Evolutionary conservation across 208 protist genomes (phyloP), one percentile per base, ranked within the genome.

Genomic region (Naegleria lovaniensis): DNA sequence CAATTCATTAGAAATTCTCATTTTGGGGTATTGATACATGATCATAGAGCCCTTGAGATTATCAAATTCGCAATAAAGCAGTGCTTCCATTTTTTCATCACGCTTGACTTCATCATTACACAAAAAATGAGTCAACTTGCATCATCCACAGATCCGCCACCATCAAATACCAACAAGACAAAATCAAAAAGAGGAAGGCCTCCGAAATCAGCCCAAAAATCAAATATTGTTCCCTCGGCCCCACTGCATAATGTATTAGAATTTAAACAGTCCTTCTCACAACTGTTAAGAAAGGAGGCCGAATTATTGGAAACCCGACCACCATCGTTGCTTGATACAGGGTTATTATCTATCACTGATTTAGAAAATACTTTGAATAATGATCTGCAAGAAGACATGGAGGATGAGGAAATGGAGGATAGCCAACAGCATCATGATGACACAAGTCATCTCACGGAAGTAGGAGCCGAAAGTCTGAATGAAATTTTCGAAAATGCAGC

Each of bases 21-120:
- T 90, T 29, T 41, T 11, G 2, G 87, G 87, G 15, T 43, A 83
- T 83, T 79, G 75, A 55, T 33, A 90, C n/a, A 90, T 25, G 16
- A 90, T 43, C 43, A 51, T 90, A 7, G 39, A 48, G 13, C 87
- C 87, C 38, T 79, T 58, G 6, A 22, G 9, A 90, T 90, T 90
- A 58, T 90, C 43, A 90, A 90, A 90, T 48, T 90, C 87, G 25
- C 87, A 90, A 43, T 90, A 90, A 0, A 90, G 75, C 16, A 92
- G 29, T 11, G 83, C 83, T 48, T 85, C 40, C 83, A 85, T 85
- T 85, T 79, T 79, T 79, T 79, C 36, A n/a, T n/a, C n/a, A n/a
- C n/a, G n/a, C n/a, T n/a, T n/a, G n/a, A n/a, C n/a, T n/a, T n/a
- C n/a, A n/a, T n/a, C n/a, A n/a, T n/a, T n/a, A n/a, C n/a, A 48